These are phyloP conservation scores for Ascosphaera apis DNA, from an alignment of 2,329 filamentous ascomycete species.

Conservation along the genomic window DNA sequence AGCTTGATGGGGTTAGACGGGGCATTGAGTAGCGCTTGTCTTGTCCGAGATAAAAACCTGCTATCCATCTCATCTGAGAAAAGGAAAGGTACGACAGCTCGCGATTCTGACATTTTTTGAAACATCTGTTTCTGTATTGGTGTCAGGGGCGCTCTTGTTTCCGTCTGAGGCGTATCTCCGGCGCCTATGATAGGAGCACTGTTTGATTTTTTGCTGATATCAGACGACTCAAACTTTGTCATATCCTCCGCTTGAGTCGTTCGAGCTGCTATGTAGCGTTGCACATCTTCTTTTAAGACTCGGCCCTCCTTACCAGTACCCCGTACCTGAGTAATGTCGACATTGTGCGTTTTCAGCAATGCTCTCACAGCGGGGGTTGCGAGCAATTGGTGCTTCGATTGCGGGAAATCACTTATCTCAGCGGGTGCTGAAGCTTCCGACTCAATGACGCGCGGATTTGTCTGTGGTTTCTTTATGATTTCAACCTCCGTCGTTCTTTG, in stretches of 20 bases:
- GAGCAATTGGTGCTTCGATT: conserved; percentile 48
- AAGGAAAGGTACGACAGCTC: conserved; percentile 83
- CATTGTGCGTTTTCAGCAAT: conserved; percentile 52
- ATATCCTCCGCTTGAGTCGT: conserved; percentile 14
- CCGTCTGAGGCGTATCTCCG: conserved; percentile 31
- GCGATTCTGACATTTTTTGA: conserved; percentile 83
- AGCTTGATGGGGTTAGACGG: conserved; percentile 35
- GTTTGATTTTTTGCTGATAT: too few species aligned
- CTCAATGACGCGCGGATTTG: too few species aligned
- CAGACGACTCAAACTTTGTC: conserved; percentile 9
- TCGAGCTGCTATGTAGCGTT: conserved; percentile 39
- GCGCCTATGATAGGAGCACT: conserved; percentile 13
- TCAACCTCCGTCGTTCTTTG: too few species aligned
- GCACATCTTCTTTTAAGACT: conserved; percentile 80
- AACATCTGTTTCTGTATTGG: conserved; percentile 84
- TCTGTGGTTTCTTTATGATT: too few species aligned
- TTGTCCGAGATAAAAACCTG: conserved; percentile 46
- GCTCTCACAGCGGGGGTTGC: conserved; percentile 87
- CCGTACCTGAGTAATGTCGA: conserved; percentile 55
- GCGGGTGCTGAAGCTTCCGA: too few species aligned
- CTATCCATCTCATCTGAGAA: conserved; percentile 83
- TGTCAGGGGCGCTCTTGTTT: conserved; percentile 47
- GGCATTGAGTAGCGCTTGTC: conserved; percentile 51
- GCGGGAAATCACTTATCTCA: too few species aligned
- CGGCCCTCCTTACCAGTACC: conserved; percentile 81